Base-by-base conservation (phyloP, 139 green algal species). In the Auxenochlorella pyrenoidosa region DNA sequence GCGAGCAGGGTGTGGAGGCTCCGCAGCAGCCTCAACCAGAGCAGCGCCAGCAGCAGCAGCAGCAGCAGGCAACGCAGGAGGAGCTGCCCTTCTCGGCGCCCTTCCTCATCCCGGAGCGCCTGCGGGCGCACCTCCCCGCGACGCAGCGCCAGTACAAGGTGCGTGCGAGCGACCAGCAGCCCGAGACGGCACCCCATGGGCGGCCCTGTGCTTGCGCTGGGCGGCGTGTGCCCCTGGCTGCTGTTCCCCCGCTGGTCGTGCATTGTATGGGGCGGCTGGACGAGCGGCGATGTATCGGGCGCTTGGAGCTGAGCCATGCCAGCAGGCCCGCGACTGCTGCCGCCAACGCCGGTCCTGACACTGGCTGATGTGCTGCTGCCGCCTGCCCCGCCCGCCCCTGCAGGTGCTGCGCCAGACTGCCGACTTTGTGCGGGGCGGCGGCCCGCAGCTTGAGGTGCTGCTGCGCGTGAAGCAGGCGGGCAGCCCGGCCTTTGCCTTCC, bases 321-420 rank as follows among this genome's bases (percentile, higher is more conserved):
- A n/a, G n/a, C n/a, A n/a, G n/a, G n/a, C n/a, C n/a, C n/a, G n/a
- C n/a, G n/a, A n/a, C n/a, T n/a, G n/a, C n/a, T n/a, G n/a, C n/a
- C n/a, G n/a, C n/a, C n/a, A n/a, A n/a, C n/a, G n/a, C n/a, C n/a
- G n/a, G n/a, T n/a, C n/a, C n/a, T n/a, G n/a, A n/a, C n/a, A n/a
- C n/a, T 58, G 47, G 8, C 47, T 58, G 47, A 12, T 58, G 47
- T 12, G 47, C 47, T 58, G 47, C 8, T 6, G 47, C 47, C 8
- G 47, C 47, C 12, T 12, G 47, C n/a, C n/a, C n/a, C n/a, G n/a
- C n/a, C n/a, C n/a, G n/a, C n/a, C n/a, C 54, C 1, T 72, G 75
- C 91, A 96, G 94, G 86, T 96, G 28, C 90, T 97, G 32, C 43
- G 90, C 2, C 92, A 95, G 73, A 97, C 95, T 0, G 95, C 95